Evolutionary conservation across 176 grass and related monocot genomes (phyloP).

Genomic region (Poa annua): DNA sequence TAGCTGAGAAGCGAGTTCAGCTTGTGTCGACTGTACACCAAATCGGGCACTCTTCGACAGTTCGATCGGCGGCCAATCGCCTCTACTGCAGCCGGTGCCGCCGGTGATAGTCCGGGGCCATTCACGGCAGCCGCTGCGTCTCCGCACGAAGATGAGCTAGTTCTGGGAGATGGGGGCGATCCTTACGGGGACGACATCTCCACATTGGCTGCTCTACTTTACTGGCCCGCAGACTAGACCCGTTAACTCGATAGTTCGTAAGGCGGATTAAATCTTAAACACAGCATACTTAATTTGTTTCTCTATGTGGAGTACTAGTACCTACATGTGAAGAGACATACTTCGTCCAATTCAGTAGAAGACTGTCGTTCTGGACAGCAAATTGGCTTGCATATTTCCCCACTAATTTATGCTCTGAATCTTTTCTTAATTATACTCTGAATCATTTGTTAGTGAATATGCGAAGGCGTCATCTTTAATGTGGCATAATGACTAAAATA

Average conservation of each 20-base stretch:
- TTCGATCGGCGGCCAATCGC: slow-evolving; percentile 77
- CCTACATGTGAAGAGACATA: too few species aligned
- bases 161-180: background rate
- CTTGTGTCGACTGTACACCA: slow-evolving; percentile 84
- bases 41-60: slow-evolving; percentile 57
- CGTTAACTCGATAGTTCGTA: background rate
- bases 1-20: slow-evolving; percentile 86
- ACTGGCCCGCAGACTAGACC: slow-evolving; percentile 42
- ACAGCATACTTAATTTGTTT: too few species aligned
- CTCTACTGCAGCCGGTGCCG: background rate
- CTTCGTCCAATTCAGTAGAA: too few species aligned
- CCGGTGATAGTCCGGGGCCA: slow-evolving; percentile 27
- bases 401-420: too few species aligned
- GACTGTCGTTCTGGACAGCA: too few species aligned
- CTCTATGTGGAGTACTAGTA: too few species aligned
- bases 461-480: too few species aligned
- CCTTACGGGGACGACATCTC: slow-evolving; percentile 29
- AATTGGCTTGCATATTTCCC: too few species aligned
- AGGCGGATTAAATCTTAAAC: background rate
- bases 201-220: slow-evolving; percentile 37
- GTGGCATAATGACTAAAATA: too few species aligned
- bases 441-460: too few species aligned
- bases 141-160: background rate
- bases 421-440: too few species aligned
- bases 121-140: slow-evolving; percentile 2